phyloP scores from a whole-genome alignment of 2,329 filamentous ascomycete genomes.

The Diaporthe citri region DNA sequence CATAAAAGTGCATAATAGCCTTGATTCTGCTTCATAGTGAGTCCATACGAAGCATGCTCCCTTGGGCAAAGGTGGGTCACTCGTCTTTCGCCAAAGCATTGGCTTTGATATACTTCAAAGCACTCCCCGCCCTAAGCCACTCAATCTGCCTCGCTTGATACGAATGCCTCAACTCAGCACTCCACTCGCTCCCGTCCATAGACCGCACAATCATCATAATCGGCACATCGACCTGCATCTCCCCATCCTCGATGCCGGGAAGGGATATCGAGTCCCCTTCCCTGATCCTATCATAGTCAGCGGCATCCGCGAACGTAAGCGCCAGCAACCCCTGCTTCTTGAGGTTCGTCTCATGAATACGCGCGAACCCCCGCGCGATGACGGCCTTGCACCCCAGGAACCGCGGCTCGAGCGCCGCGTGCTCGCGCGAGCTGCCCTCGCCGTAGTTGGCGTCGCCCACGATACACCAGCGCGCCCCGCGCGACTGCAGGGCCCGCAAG shows the following conservation, averaged over 20 bases:
- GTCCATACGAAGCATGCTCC: neutral
- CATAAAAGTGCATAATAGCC: too few species aligned
- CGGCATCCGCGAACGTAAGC: conserved; percentile 56
- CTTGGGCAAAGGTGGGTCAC: too few species aligned
- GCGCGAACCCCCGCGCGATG: conserved; percentile 84
- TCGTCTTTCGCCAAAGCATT: neutral
- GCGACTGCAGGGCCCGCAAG: conserved; percentile 80
- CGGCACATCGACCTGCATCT: neutral
- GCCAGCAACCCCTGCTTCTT: conserved; percentile 78
- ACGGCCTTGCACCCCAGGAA: conserved; percentile 86
- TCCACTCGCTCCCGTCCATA: conserved; percentile 4
- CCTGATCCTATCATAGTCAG: neutral
- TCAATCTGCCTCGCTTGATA: neutral
- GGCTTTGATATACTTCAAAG: conserved; percentile 5
- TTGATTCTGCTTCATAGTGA: too few species aligned
- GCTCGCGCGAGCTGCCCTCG: conserved; percentile 86
- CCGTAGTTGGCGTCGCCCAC: conserved; percentile 69
- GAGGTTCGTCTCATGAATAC: conserved; percentile 93
- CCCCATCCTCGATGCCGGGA: conserved; percentile 8
- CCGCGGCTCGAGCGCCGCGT: conserved; percentile 86
- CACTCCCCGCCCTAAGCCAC: conserved; percentile 2
- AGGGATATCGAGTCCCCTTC: conserved; percentile 15
- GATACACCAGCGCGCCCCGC: conserved; percentile 48
- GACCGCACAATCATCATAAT: neutral
- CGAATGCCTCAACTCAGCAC: conserved; percentile 50